These are phyloP conservation scores for Salvia miltiorrhiza DNA, from an alignment of 257 asterid genomes.

Conservation along the genomic window DNA sequence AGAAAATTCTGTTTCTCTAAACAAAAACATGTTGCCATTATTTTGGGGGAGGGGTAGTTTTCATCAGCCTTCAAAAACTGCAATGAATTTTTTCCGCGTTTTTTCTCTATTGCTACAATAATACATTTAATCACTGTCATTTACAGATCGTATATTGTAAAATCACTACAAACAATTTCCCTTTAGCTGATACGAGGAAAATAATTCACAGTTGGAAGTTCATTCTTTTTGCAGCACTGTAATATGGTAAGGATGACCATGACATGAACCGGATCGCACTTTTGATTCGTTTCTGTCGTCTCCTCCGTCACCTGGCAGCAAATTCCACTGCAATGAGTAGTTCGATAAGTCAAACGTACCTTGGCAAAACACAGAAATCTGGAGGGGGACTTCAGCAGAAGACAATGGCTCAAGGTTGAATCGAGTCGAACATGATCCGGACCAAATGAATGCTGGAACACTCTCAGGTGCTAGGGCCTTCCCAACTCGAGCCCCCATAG, in stretches of 20 bases:
- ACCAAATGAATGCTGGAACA: slow-evolving; percentile 76
- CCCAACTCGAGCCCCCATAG: slow-evolving; percentile 29
- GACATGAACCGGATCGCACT: slow-evolving; percentile 56
- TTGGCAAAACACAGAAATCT: slow-evolving; percentile 66
- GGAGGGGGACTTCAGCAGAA: slow-evolving; percentile 55
- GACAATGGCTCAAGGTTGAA: slow-evolving; percentile 58
- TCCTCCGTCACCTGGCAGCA: slow-evolving; percentile 21
- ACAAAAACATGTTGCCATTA: not conserved
- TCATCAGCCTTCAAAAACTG: not conserved
- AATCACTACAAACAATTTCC: slow-evolving; percentile 27
- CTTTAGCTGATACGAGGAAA: not conserved
- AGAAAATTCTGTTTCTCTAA: too few species aligned
- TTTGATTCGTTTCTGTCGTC: slow-evolving; percentile 20
- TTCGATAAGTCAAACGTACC: slow-evolving; percentile 89
- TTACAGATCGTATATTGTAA: slow-evolving; percentile 29
- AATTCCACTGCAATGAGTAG: slow-evolving; percentile 74
- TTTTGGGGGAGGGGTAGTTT: not conserved
- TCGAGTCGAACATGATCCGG: slow-evolving; percentile 67
- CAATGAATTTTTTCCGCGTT: not conserved
- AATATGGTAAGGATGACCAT: slow-evolving; percentile 65
- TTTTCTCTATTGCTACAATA: slow-evolving; percentile 26
- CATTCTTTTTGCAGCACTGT: slow-evolving; percentile 69
- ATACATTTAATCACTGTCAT: slow-evolving; percentile 24
- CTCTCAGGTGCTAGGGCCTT: slow-evolving; percentile 40
- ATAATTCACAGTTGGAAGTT: slow-evolving; percentile 13